These are phyloP conservation scores for Cladochytrium replicatum DNA, from an alignment of 192 early-diverging fungal genomes.

Conservation along the genomic window DNA sequence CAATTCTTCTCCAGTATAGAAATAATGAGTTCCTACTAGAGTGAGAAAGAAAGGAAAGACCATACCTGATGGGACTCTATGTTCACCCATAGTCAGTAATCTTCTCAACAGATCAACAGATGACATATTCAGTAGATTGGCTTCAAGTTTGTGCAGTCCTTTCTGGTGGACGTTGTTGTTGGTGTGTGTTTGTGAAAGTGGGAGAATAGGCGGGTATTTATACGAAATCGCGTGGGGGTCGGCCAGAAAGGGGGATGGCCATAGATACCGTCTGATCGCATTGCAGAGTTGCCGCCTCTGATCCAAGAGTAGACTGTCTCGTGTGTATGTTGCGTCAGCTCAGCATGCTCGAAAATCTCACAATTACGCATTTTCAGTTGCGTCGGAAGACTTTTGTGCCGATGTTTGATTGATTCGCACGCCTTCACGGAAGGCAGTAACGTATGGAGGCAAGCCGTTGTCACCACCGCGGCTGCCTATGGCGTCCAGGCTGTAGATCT, in stretches of 20 bases:
- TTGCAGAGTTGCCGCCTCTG: conserved; percentile 63
- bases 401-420: conserved; percentile 77
- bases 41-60: no score
- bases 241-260: conserved; percentile 24
- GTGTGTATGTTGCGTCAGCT: conserved; percentile 17
- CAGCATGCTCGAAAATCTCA: background rate
- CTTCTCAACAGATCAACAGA: no score
- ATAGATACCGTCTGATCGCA: background rate
- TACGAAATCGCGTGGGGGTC: no score
- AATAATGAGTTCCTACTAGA: no score
- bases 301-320: conserved; percentile 70
- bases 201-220: no score
- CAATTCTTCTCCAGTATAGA: no score
- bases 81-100: no score
- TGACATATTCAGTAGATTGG: no score
- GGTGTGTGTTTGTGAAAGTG: no score
- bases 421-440: conserved; percentile 56
- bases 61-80: no score
- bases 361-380: conserved; percentile 42
- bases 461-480: conserved; percentile 71
- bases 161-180: no score
- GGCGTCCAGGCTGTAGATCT: conserved; percentile 89
- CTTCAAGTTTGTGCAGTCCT: no score
- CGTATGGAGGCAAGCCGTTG: conserved; percentile 71
- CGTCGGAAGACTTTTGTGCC: conserved; percentile 91